phyloP scores from a whole-genome alignment of 176 grass and related monocot species.

The Hordeum marinum region DNA sequence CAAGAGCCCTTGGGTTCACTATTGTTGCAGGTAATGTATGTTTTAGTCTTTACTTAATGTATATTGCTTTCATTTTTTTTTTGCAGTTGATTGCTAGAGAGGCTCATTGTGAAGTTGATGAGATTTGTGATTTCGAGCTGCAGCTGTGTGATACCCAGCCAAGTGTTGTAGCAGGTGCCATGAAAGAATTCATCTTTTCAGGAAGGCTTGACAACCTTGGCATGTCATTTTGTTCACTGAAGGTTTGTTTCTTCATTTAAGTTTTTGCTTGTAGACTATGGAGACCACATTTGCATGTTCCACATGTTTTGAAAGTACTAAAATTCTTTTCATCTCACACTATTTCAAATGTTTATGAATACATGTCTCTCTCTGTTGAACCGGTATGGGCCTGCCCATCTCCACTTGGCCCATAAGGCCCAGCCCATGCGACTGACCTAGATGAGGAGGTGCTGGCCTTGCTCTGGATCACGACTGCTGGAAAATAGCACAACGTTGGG shows the following conservation, averaged over 20 bases:
- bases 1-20: background rate
- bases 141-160: slow-evolving; percentile 96
- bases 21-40: background rate
- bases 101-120: slow-evolving; percentile 64
- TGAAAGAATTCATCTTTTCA: slow-evolving; percentile 97
- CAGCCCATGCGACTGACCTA: too few relatives aligned
- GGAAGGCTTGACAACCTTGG: slow-evolving; percentile 98
- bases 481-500: too few relatives aligned
- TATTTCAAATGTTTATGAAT: background rate
- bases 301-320: background rate
- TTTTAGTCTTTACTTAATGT: background rate
- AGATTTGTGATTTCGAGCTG: slow-evolving; percentile 92
- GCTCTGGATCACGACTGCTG: too few relatives aligned
- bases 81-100: slow-evolving; percentile 72
- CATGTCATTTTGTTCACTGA: slow-evolving; percentile 97
- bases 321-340: background rate
- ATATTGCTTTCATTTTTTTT: slow-evolving; percentile 25
- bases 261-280: background rate
- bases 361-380: background rate
- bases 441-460: too few relatives aligned
- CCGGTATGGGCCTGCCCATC: too few relatives aligned
- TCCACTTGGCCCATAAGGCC: too few relatives aligned
- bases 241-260: slow-evolving; percentile 38
- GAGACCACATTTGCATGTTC: background rate
- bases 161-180: slow-evolving; percentile 71